Base-by-base conservation (phyloP, 768 basidiomycete species). In the Serendipita indica region DNA sequence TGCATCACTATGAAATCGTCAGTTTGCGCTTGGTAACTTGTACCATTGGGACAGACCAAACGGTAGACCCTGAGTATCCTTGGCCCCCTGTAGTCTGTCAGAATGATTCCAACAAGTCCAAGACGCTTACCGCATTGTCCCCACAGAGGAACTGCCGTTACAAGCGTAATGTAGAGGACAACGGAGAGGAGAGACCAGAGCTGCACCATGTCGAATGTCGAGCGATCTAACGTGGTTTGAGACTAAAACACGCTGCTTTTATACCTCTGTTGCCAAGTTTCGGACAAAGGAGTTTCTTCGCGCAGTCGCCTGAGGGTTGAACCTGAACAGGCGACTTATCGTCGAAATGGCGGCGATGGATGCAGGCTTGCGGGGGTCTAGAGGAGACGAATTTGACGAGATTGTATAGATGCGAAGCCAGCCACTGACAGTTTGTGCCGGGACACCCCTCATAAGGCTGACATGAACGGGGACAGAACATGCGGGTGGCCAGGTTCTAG, bases 111-210 rank as follows among this genome's bases (percentile, higher is more conserved):
- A n/a, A n/a, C n/a, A n/a, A n/a, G n/a, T n/a, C n/a, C n/a, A n/a
- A n/a, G n/a, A n/a, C n/a, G n/a, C 49, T 7, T 20, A 54, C 49
- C 49, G 25, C 49, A 54, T 54, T 54, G 49, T 10, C 49, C 49
- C 49, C 49, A 54, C 22, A 54, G 22, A 4, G 41, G 41, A 7
- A 43, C 41, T 25, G 49, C 49, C n/a, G 49, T 30, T 16, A 30
- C 49, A 10, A 54, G 49, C n/a, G 22, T 28, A 28, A 30, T 30
- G 30, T 6, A 43, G 7, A 43, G 41, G 18, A 43, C 41, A 43
- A n/a, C 41, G 41, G 41, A 7, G 41, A 43, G 5, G 41, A 43
- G n/a, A n/a, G 41, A 43, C 41, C 41, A 43, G 27, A 43, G 41
- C 5, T n/a, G 18, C 7, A 43, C n/a, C 41, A 43, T 43, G 5